Conservation (phyloP, 2,329 filamentous ascomycete genomes). For the Penicillium brevicompactum region DNA sequence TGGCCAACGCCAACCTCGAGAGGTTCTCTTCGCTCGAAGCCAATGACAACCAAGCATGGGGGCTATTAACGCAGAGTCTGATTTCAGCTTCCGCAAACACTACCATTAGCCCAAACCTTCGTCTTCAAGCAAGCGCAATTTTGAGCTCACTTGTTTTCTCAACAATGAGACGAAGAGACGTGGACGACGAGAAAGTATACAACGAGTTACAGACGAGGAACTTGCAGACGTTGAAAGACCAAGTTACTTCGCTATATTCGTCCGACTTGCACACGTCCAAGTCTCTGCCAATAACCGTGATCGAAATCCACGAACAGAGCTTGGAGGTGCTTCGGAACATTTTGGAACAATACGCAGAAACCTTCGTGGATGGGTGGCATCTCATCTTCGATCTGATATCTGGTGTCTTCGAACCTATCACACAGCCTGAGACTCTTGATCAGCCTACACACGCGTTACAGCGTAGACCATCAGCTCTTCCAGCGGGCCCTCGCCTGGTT, state of each 20-base stretch:
- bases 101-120: conserved; percentile 41
- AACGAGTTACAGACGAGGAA: conserved; percentile 71
- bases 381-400: conserved; percentile 82
- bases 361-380: conserved; percentile 79
- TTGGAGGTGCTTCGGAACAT: conserved; percentile 80
- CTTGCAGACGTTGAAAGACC: conserved; percentile 65
- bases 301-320: conserved; percentile 78
- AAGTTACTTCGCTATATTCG: conserved; percentile 61
- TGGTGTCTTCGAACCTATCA: conserved; percentile 68
- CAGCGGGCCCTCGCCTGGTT: conserved; percentile 71
- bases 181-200: conserved; percentile 49
- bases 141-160: conserved; percentile 50
- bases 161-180: conserved; percentile 44
- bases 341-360: conserved; percentile 86
- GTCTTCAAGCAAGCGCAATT: conserved; percentile 62
- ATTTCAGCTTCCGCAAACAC: conserved; percentile 48
- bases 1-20: conserved; percentile 73
- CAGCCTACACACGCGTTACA: conserved; percentile 10
- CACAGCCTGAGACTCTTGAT: conserved; percentile 34
- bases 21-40: conserved; percentile 69
- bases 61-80: conserved; percentile 61
- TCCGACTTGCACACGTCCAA: conserved; percentile 58
- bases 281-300: conserved; percentile 64
- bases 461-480: conserved; percentile 26
- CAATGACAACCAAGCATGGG: conserved; percentile 73